Evolutionary conservation across 1,284 basidiomycete genomes (phyloP), one percentile per base, ranked within the genome.

Genomic region (Rhodofomes roseus): DNA sequence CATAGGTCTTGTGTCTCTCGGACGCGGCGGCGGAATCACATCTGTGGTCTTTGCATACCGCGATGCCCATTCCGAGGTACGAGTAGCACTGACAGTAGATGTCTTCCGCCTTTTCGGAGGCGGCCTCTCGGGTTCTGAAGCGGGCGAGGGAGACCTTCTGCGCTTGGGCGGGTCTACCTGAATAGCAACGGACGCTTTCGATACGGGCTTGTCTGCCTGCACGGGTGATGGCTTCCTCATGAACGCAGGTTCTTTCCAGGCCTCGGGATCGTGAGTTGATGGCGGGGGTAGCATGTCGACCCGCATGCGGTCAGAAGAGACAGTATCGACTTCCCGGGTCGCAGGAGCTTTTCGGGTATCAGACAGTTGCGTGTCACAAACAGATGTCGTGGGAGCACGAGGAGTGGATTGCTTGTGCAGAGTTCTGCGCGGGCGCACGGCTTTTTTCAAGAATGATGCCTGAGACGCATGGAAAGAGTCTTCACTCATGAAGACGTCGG

Each of bases 211-310:
- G 8, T 39, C 62, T 25, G 5, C 9, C 31, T 52, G 18, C 23
- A n/a, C 31, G n/a, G 18, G 12, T 2, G 22, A 22, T 2, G 20
- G 50, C 12, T 52, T 63, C 31, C 50, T 63, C 65, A 66, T 58
- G 62, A 68, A 68, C 4, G 64, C 56, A 31, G 67, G 65, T 4
- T 44, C 61, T 1, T 43, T 37, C 67, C 67, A 68, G 4, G 62
- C 52, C 7, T 48, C 23, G 0, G 67, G 61, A 43, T 68, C 65
- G 40, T 68, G 18, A 52, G 27, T 6, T 18, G 22, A 14, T 29
- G 8, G 46, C 7, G 46, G n/a, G n/a, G n/a, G 46, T 18, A 16
- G 25, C 31, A 16, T 20, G 20, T 52, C 50, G 2, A 52, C 50
- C n/a, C 34, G 29, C 12, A 31, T 52, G 9, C 50, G 31, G 34